Evolutionary conservation across 805 yeast genomes (phyloP).

Genomic region (Pichia cabralensis): DNA sequence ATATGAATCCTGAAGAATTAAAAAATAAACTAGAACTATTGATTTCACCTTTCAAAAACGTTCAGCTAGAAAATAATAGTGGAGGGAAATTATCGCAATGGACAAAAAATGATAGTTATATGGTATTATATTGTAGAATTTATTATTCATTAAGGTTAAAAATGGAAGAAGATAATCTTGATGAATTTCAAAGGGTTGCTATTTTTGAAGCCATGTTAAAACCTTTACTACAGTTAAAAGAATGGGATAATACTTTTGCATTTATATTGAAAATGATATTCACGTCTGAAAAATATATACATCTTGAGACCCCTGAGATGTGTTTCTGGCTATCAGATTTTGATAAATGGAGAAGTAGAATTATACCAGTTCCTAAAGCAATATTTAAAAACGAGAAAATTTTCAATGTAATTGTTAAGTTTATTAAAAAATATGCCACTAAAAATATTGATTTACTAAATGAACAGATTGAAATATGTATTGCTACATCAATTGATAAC

Average conservation of each 20-base stretch:
- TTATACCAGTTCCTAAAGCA: conserved; percentile 4
- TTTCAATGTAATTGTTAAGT: neutral
- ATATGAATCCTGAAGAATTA: conserved; percentile 2
- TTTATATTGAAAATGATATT: conserved; percentile 1
- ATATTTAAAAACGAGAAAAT: conserved; percentile 1
- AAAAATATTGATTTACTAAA: neutral
- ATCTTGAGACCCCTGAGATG: conserved; percentile 1
- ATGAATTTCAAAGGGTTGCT: neutral
- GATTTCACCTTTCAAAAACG: conserved; percentile 12
- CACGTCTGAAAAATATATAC: conserved; percentile 1
- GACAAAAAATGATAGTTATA: conserved; percentile 3
- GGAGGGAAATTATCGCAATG: neutral
- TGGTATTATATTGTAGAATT: conserved; percentile 6
- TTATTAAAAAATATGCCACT: neutral
- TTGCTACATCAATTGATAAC: conserved; percentile 1
- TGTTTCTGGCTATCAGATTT: conserved; percentile 8
- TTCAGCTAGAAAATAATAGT: neutral
- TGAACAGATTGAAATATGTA: neutral
- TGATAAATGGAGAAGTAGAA: conserved; percentile 6
- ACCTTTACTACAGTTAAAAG: conserved; percentile 3
- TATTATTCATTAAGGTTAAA: conserved; percentile 8
- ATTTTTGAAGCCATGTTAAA: neutral
- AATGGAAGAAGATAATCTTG: conserved; percentile 1
- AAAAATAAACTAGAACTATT: conserved; percentile 9
- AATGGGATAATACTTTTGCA: conserved; percentile 1